These are phyloP conservation scores for Didymella arachidicola DNA, from an alignment of 2,329 filamentous ascomycete species.

Conservation along the genomic window DNA sequence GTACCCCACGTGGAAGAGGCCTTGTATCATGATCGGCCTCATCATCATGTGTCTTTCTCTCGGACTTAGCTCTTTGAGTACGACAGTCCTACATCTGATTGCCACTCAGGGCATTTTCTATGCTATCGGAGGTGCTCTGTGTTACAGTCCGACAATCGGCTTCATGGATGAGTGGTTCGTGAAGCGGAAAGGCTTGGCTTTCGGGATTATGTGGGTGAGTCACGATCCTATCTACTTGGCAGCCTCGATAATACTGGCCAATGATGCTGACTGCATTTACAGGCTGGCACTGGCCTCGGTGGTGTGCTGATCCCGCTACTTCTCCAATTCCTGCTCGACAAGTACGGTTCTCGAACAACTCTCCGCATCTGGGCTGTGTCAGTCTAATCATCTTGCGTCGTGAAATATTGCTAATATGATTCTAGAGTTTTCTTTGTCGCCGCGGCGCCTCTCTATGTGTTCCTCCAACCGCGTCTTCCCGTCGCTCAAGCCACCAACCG, in stretches of 20 bases:
- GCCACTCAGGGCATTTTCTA: conserved; percentile 69
- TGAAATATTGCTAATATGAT: background rate
- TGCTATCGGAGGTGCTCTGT: conserved; percentile 63
- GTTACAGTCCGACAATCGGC: conserved; percentile 64
- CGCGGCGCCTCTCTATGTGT: conserved; percentile 43
- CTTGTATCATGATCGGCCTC: conserved; percentile 46
- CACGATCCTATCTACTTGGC: background rate
- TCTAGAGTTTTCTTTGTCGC: conserved; percentile 31
- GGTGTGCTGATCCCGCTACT: conserved; percentile 56
- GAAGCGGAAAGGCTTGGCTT: conserved; percentile 65
- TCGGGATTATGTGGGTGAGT: conserved; percentile 66
- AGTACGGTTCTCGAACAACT: conserved; percentile 53
- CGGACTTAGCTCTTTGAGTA: conserved; percentile 59
- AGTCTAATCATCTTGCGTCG: background rate
- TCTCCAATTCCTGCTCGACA: conserved; percentile 50
- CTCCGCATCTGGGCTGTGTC: conserved; percentile 50
- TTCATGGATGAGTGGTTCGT: conserved; percentile 71
- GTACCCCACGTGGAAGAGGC: conserved; percentile 45
- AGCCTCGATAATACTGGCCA: background rate
- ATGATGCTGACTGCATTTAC: background rate
- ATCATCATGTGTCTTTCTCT: conserved; percentile 47
- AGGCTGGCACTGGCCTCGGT: conserved; percentile 51
- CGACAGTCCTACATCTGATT: conserved; percentile 63
- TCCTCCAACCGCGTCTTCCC: conserved; percentile 47
- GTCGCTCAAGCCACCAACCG: conserved; percentile 19